phyloP scores from a whole-genome alignment of 192 early-diverging fungal species.

The Funneliformis geosporum region DNA sequence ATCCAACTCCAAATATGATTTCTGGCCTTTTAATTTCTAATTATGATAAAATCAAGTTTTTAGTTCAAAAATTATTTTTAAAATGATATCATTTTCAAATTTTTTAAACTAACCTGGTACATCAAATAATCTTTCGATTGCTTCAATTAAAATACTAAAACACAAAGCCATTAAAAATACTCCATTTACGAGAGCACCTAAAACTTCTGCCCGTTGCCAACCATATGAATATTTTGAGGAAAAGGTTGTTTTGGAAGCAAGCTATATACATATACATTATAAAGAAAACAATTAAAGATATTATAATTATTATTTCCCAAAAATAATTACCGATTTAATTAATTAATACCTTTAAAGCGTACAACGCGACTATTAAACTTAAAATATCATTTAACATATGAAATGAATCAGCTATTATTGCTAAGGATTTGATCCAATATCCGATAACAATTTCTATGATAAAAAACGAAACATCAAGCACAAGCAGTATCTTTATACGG shows the following conservation, averaged over 20 bases:
- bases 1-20: slow-evolving; percentile 76
- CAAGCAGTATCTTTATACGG: slow-evolving; percentile 61
- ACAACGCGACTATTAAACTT: slow-evolving; percentile 75
- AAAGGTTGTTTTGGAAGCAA: slow-evolving; percentile 62
- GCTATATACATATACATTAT: slow-evolving; percentile 33
- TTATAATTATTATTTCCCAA: slow-evolving; percentile 19
- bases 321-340: not conserved
- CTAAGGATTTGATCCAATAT: slow-evolving; percentile 71
- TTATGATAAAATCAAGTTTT: slow-evolving; percentile 56
- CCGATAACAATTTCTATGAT: slow-evolving; percentile 81
- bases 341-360: slow-evolving; percentile 65
- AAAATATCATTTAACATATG: slow-evolving; percentile 90
- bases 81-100: slow-evolving; percentile 53
- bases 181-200: slow-evolving; percentile 91
- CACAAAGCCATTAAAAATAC: slow-evolving; percentile 90
- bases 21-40: slow-evolving; percentile 69
- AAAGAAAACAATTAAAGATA: not conserved
- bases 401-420: slow-evolving; percentile 89
- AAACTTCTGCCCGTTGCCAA: slow-evolving; percentile 87
- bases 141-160: slow-evolving; percentile 85
- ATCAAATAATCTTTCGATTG: slow-evolving; percentile 77
- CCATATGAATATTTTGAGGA: slow-evolving; percentile 80
- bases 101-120: slow-evolving; percentile 64
- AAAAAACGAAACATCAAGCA: slow-evolving; percentile 70
- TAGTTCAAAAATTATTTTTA: slow-evolving; percentile 52